Base-by-base conservation (phyloP, 768 basidiomycete genomes). In the Lentinus tigrinus region DNA sequence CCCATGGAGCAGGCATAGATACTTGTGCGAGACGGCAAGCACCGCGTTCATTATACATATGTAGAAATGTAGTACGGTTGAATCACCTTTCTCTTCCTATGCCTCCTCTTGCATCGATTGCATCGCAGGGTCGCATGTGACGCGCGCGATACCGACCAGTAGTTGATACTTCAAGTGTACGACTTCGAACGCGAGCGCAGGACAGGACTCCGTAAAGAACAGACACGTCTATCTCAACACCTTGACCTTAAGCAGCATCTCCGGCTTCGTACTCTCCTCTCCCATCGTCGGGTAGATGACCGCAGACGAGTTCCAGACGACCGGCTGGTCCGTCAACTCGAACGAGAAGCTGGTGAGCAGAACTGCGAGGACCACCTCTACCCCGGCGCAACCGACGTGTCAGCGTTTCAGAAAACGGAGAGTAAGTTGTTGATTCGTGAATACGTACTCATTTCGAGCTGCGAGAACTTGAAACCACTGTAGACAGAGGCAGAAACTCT, bases 281-380 rank as follows among this genome's bases (percentile, higher is more conserved):
- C 63, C 61, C 16, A 62, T 52, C 4, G 67, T 64, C 16, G 70
- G 72, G 40, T 65, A 70, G 16, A 58, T 60, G 23, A 71, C 66
- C 4, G 44, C 58, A 11, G 64, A 65, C 38, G 64, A 58, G 43
- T 72, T 69, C 69, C 70, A 73, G 1, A 57, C 42, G 31, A 73
- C 61, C 14, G 67, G 66, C 28, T 64, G 62, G 16, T 58, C 58
- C 1, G 67, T 27, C 8, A 62, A 56, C 27, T 66, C 65, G 49
- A 74, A 70, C 46, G 52, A 63, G 66, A 72, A 69, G 3, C 61
- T 57, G 11, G 58, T 43, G 10, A 74, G 21, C 5, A 74, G 61
- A 4, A 65, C 49, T 8, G 66, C 56, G 3, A 73, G 63, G 3
- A 73, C 60, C 31, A 67, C 61, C 60, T 73, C 72, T 72, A 61